These are phyloP conservation scores for Starmerella riodocensis DNA, from an alignment of 805 yeast genomes.

Conservation along the genomic window DNA sequence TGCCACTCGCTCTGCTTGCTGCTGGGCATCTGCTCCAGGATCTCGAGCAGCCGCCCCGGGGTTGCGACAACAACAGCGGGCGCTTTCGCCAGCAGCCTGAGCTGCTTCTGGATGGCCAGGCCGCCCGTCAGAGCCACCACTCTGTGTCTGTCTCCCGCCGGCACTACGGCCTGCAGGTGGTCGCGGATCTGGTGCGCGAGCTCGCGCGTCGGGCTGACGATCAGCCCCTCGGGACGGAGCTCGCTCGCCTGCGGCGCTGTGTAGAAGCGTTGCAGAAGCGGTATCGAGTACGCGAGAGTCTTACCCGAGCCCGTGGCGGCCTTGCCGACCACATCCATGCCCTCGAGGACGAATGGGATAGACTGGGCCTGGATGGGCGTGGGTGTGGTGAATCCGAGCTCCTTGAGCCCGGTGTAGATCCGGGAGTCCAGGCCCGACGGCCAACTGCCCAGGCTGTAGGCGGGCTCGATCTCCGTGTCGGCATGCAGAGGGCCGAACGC, in stretches of 20 bases:
- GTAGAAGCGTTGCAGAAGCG: slow-evolving; percentile 57
- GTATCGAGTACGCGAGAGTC: slow-evolving; percentile 89
- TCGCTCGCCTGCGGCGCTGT: slow-evolving; percentile 15
- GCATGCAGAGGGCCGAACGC: slow-evolving; percentile 10
- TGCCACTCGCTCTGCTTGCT: slow-evolving; percentile 31
- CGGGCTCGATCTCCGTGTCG: slow-evolving; percentile 16
- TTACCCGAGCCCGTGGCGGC: slow-evolving; percentile 98
- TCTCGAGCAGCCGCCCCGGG: slow-evolving; percentile 83
- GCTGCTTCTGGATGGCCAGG: slow-evolving; percentile 83
- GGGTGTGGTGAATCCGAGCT: slow-evolving; percentile 50
- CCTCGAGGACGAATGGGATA: slow-evolving; percentile 60
- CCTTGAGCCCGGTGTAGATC: slow-evolving; percentile 46
- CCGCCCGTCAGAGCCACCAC: slow-evolving; percentile 87
- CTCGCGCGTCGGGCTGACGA: slow-evolving; percentile 93
- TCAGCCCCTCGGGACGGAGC: slow-evolving; percentile 37
- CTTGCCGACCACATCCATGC: slow-evolving; percentile 80
- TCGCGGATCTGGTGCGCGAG: slow-evolving; percentile 84
- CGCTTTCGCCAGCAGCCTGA: slow-evolving; percentile 51
- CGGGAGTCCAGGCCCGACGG: slow-evolving; percentile 29
- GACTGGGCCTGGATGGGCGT: slow-evolving; percentile 71
- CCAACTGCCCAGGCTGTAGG: slow-evolving; percentile 27
- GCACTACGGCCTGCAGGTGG: slow-evolving; percentile 42
- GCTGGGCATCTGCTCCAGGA: slow-evolving; percentile 36
- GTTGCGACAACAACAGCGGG: slow-evolving; percentile 84
- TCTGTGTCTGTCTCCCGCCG: slow-evolving; percentile 20